Percentiles rank a stretch among this genome's conserved stretches.
Conservation (phyloP, 2,329 filamentous ascomycete genomes). For the Stemphylium beticola region DNA sequence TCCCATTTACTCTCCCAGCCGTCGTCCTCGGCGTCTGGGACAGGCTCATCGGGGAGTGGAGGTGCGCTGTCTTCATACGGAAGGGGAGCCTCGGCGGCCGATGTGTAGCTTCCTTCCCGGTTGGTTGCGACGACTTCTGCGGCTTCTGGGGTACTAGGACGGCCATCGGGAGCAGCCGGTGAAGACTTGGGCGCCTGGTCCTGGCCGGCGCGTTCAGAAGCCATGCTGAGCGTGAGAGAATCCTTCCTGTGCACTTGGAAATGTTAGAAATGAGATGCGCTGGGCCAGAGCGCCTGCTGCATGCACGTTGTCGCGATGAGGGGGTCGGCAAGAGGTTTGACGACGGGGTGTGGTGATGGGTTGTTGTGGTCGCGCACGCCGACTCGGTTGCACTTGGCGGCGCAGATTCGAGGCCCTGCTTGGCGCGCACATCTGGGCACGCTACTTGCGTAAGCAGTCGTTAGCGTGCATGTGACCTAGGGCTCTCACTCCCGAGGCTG, state of each 20-base stretch:
- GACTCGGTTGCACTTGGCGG: constrained; percentile 8
- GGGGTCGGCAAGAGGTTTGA: constrained; percentile 8
- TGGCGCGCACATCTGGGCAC: not conserved
- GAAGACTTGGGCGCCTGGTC: constrained; percentile 18
- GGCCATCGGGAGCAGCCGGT: constrained; percentile 16
- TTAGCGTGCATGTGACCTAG: constrained; percentile 7
- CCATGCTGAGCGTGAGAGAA: constrained; percentile 16
- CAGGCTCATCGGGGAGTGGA: constrained; percentile 59
- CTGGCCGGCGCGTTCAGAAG: constrained; percentile 14
- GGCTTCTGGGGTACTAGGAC: constrained; percentile 9
- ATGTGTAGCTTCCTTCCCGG: constrained; percentile 17
- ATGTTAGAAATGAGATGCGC: constrained; percentile 25
- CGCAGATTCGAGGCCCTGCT: constrained; percentile 1
- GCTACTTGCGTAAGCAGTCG: constrained; percentile 6
- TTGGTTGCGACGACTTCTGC: constrained; percentile 12
- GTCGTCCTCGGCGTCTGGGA: constrained; percentile 57
- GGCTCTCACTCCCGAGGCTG: constrained; percentile 1
- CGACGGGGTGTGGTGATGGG: constrained; percentile 4
- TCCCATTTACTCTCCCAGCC: constrained; percentile 88
- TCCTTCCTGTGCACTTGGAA: constrained; percentile 14
- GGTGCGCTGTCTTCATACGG: constrained; percentile 40
- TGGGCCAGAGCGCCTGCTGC: constrained; percentile 18
- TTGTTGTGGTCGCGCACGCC: constrained; percentile 1
- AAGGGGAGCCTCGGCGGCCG: constrained; percentile 27
- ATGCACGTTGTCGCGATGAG: constrained; percentile 24